phyloP scores from a whole-genome alignment of 2,329 filamentous ascomycete species.

The Xylaria sp. region DNA sequence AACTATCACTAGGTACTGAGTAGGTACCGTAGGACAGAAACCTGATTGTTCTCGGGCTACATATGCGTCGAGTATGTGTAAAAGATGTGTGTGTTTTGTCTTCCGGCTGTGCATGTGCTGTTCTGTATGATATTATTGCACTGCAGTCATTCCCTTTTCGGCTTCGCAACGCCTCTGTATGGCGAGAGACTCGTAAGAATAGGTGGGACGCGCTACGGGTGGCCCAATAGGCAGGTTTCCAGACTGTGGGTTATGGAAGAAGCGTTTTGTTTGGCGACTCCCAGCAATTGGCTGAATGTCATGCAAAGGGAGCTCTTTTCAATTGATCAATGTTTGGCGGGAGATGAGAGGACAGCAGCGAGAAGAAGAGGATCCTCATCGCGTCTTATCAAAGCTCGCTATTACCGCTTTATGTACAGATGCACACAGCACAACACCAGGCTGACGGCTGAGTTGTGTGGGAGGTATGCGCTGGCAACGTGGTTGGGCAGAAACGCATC shows the following conservation, averaged over 20 bases:
- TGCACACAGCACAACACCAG: constrained; percentile 4
- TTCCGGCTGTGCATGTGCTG: background rate
- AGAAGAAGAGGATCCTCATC: constrained; percentile 18
- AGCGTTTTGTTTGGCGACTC: constrained; percentile 6
- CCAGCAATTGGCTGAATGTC: constrained; percentile 15
- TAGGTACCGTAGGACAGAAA: too few relatives aligned
- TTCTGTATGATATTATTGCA: background rate
- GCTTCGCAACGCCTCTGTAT: background rate
- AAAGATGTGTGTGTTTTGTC: background rate
- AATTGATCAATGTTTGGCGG: constrained; percentile 9
- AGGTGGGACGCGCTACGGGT: background rate
- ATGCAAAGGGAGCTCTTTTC: background rate
- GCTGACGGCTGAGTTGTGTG: constrained; percentile 32
- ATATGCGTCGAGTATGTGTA: too few relatives aligned
- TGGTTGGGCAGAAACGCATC: constrained; percentile 42
- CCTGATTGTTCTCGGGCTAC: too few relatives aligned
- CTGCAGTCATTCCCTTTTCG: background rate
- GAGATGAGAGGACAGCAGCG: constrained; percentile 15
- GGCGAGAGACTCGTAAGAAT: constrained; percentile 12
- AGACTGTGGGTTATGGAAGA: constrained; percentile 19
- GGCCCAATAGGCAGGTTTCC: constrained; percentile 24
- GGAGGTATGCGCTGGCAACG: constrained; percentile 43
- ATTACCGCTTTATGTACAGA: constrained; percentile 8
- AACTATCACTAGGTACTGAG: too few relatives aligned
- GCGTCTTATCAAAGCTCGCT: constrained; percentile 15